phyloP scores from a whole-genome alignment of 2,329 filamentous ascomycete species.

The Xylaria sp. region DNA sequence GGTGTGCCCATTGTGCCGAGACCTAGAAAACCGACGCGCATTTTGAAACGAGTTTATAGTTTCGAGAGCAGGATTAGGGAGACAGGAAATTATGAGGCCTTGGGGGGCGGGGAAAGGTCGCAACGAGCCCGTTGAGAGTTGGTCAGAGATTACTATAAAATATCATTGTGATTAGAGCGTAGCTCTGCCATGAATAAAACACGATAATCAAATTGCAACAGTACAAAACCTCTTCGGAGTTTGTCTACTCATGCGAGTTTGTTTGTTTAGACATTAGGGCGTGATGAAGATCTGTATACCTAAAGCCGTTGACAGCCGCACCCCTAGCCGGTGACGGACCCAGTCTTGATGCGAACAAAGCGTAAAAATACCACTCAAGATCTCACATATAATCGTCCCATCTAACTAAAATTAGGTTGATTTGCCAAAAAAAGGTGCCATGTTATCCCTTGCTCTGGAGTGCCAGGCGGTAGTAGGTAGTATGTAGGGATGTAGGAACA shows the following conservation, averaged over 20 bases:
- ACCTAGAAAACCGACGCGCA: conserved; percentile 49
- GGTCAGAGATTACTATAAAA: neutral
- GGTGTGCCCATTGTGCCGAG: conserved; percentile 50
- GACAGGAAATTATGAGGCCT: neutral
- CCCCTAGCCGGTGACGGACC: conserved; percentile 16
- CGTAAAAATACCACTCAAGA: neutral
- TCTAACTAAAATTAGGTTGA: neutral
- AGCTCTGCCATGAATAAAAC: neutral
- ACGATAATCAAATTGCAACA: neutral
- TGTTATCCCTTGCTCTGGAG: neutral
- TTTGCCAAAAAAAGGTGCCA: neutral
- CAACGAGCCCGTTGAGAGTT: neutral
- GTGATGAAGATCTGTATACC: conserved; percentile 6
- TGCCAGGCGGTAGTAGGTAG: too few relatives aligned
- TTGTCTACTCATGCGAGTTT: neutral
- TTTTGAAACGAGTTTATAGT: conserved; percentile 4
- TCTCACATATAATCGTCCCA: neutral
- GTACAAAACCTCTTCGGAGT: neutral
- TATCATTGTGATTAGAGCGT: neutral
- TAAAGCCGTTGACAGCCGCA: conserved; percentile 24
- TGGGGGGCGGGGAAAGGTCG: neutral
- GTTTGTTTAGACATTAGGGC: conserved; percentile 19
- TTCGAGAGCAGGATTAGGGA: neutral
- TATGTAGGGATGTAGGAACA: neutral
- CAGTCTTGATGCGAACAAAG: neutral